These are phyloP conservation scores for Chaetomium fimeti DNA, from an alignment of 495 filamentous ascomycete species.

Conservation along the genomic window DNA sequence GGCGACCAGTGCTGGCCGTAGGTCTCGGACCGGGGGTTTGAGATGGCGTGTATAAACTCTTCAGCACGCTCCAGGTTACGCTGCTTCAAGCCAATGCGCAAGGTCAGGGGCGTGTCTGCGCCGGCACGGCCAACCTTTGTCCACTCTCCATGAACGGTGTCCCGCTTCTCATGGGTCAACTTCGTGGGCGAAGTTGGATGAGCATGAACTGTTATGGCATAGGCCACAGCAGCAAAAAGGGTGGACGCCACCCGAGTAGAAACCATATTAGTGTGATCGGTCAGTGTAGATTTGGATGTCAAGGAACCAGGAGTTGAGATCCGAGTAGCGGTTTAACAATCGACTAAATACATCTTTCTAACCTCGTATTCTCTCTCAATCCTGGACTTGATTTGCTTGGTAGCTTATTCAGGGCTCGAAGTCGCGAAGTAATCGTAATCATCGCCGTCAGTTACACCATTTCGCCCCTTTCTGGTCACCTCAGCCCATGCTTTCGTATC, in stretches of 20 bases:
- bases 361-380: too few species aligned
- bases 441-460: not conserved
- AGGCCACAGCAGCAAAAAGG: not conserved
- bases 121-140: constrained; percentile 19
- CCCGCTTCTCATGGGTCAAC: not conserved
- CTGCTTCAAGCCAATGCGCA: constrained; percentile 36
- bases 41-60: constrained; percentile 33
- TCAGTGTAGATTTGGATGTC: not conserved
- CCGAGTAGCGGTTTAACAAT: not conserved
- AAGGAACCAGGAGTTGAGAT: not conserved
- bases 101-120: constrained; percentile 13
- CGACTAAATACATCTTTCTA: not conserved
- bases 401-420: too few species aligned
- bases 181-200: not conserved
- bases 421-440: not conserved
- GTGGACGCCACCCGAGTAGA: not conserved
- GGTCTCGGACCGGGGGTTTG: constrained; percentile 31
- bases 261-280: not conserved
- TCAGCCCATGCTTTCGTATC: not conserved
- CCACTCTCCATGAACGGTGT: constrained; percentile 4
- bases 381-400: too few species aligned
- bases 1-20: constrained; percentile 32
- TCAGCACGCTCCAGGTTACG: constrained; percentile 36
- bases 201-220: not conserved
- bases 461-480: not conserved